Conservation (phyloP, 202 grass and related monocot species). For the Zoysia matrella region DNA sequence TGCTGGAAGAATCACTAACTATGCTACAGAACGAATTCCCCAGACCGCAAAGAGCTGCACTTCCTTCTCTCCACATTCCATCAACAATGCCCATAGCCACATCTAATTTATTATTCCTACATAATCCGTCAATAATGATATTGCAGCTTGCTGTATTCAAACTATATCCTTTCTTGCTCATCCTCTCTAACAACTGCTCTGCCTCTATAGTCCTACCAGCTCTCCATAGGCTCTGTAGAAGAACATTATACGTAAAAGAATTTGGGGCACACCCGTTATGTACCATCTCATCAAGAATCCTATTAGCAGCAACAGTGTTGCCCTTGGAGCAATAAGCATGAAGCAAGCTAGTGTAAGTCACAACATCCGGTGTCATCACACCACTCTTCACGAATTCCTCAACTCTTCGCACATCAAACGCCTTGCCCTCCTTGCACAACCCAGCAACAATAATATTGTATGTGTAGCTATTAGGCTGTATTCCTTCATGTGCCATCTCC, state of each 20-base stretch:
- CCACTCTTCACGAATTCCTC: constrained; percentile 72
- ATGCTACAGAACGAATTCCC: constrained; percentile 76
- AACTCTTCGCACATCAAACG: constrained; percentile 71
- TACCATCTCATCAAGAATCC: constrained; percentile 82
- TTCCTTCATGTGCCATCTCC: constrained; percentile 73
- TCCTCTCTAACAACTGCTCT: constrained; percentile 75
- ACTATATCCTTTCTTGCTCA: constrained; percentile 68
- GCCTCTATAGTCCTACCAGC: constrained; percentile 70
- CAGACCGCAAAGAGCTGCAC: constrained; percentile 69
- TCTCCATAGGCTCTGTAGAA: constrained; percentile 91
- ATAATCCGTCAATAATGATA: constrained; percentile 90
- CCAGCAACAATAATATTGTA: constrained; percentile 91
- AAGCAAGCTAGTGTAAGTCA: constrained; percentile 88
- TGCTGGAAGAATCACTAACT: constrained; percentile 53
- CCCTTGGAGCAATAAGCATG: constrained; percentile 80
- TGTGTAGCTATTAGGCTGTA: constrained; percentile 76
- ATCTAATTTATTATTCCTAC: constrained; percentile 77
- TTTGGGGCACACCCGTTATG: constrained; percentile 64
- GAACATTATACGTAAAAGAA: constrained; percentile 79
- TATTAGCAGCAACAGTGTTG: constrained; percentile 58
- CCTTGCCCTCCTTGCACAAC: constrained; percentile 84
- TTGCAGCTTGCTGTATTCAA: constrained; percentile 87
- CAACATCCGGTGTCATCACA: constrained; percentile 74
- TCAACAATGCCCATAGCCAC: constrained; percentile 85
- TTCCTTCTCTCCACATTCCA: constrained; percentile 91